A percentile compares a stretch with the other conserved stretches of the same genome.
Conservation (phyloP, 768 basidiomycete genomes). For the Lactarius akahatsu region DNA sequence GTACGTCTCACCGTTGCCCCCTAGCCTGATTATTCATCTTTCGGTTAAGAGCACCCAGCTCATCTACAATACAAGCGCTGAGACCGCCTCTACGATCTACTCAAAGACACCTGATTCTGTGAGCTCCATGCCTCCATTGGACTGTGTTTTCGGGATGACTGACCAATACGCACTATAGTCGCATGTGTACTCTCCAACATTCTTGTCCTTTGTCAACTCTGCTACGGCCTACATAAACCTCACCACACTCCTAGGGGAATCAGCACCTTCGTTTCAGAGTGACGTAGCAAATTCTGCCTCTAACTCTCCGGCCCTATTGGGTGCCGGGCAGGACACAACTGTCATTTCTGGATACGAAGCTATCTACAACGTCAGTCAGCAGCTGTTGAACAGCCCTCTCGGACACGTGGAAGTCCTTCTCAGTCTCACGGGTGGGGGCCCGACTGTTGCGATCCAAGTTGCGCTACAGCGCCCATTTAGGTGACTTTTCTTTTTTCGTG, state of each 20-base stretch:
- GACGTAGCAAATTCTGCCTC: slow-evolving; percentile 37
- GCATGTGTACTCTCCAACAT: slow-evolving; percentile 34
- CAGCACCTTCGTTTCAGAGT: slow-evolving; percentile 37
- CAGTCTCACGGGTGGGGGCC: slow-evolving; percentile 42
- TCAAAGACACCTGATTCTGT: not conserved
- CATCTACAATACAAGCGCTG: slow-evolving; percentile 39
- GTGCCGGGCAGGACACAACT: slow-evolving; percentile 44
- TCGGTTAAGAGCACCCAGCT: slow-evolving; percentile 38
- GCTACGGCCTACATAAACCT: slow-evolving; percentile 61
- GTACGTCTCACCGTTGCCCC: slow-evolving; percentile 32
- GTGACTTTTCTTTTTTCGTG: slow-evolving; percentile 28
- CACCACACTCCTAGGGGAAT: slow-evolving; percentile 43
- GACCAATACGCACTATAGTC: slow-evolving; percentile 18
- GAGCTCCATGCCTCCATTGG: not conserved
- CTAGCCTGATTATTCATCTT: not conserved
- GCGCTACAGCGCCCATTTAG: slow-evolving; percentile 66
- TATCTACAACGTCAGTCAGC: slow-evolving; percentile 49
- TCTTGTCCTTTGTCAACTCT: slow-evolving; percentile 60
- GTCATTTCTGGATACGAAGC: slow-evolving; percentile 56
- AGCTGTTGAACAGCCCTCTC: slow-evolving; percentile 41
- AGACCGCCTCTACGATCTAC: slow-evolving; percentile 39
- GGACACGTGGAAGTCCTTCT: slow-evolving; percentile 60
- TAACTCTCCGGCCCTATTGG: slow-evolving; percentile 39
- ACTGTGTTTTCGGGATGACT: not conserved
- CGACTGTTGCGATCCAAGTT: slow-evolving; percentile 55